phyloP scores from a whole-genome alignment of 257 asterid species.

The Solanum chaucha region DNA sequence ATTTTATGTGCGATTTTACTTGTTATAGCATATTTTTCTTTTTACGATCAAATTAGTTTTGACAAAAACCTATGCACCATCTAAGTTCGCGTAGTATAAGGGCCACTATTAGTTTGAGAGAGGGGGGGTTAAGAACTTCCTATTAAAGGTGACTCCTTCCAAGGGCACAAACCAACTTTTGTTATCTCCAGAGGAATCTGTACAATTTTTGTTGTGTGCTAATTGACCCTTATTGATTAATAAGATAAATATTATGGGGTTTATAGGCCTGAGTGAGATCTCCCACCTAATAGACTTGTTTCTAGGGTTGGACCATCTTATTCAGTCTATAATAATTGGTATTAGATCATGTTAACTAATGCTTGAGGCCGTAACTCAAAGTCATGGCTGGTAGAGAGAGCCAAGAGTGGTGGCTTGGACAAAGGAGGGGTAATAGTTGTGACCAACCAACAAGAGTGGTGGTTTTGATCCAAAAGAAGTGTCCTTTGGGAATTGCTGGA shows the following conservation, averaged over 20 bases:
- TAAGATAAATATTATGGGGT: background rate
- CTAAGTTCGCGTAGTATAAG: too few species aligned
- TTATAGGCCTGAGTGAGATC: background rate
- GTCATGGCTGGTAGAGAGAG: background rate
- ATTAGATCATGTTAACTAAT: background rate
- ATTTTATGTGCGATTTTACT: background rate
- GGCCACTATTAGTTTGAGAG: background rate
- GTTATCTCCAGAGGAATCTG: too few species aligned
- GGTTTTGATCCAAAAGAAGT: too few species aligned
- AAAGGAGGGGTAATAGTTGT: too few species aligned
- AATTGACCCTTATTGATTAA: background rate
- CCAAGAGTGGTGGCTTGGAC: too few species aligned
- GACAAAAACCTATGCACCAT: background rate
- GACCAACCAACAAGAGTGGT: too few species aligned
- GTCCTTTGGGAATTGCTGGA: too few species aligned
- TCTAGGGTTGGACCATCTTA: background rate
- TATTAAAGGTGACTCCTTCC: background rate
- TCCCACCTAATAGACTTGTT: background rate
- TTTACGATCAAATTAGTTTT: background rate
- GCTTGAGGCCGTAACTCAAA: background rate
- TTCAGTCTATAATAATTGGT: background rate
- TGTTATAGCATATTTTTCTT: background rate
- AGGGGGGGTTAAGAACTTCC: background rate
- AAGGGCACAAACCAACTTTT: background rate
- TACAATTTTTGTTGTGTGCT: too few species aligned